A percentile compares a stretch with the other conserved stretches of the same genome.
Conservation (phyloP, 2,329 filamentous ascomycete genomes). For the Scytalidium lignicola region DNA sequence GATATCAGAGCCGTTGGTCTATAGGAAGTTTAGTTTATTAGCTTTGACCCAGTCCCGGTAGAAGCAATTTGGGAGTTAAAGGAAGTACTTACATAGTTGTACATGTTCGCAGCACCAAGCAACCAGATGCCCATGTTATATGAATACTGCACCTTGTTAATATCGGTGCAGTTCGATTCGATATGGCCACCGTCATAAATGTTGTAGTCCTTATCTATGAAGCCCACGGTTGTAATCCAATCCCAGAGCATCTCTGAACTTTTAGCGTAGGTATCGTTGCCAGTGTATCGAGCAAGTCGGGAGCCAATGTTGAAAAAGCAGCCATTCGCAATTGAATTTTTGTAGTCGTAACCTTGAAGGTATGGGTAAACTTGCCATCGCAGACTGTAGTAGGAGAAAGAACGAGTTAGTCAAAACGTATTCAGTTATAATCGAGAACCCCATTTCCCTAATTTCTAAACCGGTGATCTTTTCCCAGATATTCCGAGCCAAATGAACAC, state of each 20-base stretch:
- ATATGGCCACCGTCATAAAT: conserved; percentile 53
- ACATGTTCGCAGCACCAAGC: conserved; percentile 42
- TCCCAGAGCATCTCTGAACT: conserved; percentile 70
- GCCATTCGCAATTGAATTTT: conserved; percentile 64
- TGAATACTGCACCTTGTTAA: conserved; percentile 59
- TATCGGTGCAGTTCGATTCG: conserved; percentile 40
- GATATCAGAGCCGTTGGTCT: conserved; percentile 30
- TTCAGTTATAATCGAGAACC: too few species aligned
- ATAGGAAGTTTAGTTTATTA: conserved; percentile 14
- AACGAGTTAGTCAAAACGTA: conserved; percentile 11
- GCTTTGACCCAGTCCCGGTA: too few species aligned
- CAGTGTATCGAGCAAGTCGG: conserved; percentile 71
- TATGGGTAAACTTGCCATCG: conserved; percentile 82
- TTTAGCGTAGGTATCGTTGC: conserved; percentile 70
- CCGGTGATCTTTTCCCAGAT: too few species aligned
- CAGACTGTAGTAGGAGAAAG: conserved; percentile 33
- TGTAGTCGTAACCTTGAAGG: conserved; percentile 52
- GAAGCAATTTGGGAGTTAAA: too few species aligned
- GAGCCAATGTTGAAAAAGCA: conserved; percentile 67
- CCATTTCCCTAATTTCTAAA: too few species aligned
- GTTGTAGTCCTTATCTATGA: conserved; percentile 52
- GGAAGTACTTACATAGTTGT: conserved; percentile 39
- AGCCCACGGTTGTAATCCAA: conserved; percentile 51
- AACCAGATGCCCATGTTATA: conserved; percentile 67
- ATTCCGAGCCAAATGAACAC: too few species aligned